These are phyloP conservation scores for Candida coquimbonensis DNA, from an alignment of 805 yeast species.

Conservation along the genomic window DNA sequence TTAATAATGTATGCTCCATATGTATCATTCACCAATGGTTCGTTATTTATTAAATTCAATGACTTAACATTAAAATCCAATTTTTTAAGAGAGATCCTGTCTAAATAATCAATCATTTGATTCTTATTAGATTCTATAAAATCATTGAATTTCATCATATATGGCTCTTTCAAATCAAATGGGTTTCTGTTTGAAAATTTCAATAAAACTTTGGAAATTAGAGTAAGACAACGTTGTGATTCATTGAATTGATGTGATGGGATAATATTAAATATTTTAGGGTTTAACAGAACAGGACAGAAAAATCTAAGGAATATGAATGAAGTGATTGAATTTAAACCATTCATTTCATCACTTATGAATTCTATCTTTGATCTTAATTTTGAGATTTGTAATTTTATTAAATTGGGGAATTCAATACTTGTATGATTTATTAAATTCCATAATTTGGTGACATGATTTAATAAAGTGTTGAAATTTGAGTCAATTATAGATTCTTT, in stretches of 20 bases:
- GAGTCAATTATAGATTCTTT: conserved; percentile 35
- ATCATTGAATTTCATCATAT: conserved; percentile 60
- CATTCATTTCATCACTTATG: conserved; percentile 39
- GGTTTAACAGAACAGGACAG: conserved; percentile 89
- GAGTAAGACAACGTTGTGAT: conserved; percentile 70
- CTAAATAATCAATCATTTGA: conserved; percentile 64
- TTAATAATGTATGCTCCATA: conserved; percentile 33
- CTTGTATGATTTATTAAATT: conserved; percentile 52
- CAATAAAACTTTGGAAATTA: conserved; percentile 73
- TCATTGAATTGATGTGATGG: conserved; percentile 63
- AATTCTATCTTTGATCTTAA: conserved; percentile 62
- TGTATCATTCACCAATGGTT: conserved; percentile 52
- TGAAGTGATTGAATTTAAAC: conserved; percentile 73
- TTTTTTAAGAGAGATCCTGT: conserved; percentile 61
- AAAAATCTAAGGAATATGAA: conserved; percentile 78
- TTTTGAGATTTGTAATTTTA: conserved; percentile 56
- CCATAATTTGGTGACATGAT: conserved; percentile 60
- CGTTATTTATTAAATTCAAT: conserved; percentile 50
- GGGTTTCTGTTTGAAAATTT: conserved; percentile 69
- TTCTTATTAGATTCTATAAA: conserved; percentile 42
- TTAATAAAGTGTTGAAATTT: conserved; percentile 42
- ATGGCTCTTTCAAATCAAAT: conserved; percentile 82
- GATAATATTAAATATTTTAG: conserved; percentile 73
- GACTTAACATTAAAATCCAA: conserved; percentile 56
- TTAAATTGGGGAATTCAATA: conserved; percentile 64